Percentiles rank a stretch among this genome's conserved stretches.
Conservation (phyloP, 2,329 filamentous ascomycete genomes). For the Aciculosporium take region DNA sequence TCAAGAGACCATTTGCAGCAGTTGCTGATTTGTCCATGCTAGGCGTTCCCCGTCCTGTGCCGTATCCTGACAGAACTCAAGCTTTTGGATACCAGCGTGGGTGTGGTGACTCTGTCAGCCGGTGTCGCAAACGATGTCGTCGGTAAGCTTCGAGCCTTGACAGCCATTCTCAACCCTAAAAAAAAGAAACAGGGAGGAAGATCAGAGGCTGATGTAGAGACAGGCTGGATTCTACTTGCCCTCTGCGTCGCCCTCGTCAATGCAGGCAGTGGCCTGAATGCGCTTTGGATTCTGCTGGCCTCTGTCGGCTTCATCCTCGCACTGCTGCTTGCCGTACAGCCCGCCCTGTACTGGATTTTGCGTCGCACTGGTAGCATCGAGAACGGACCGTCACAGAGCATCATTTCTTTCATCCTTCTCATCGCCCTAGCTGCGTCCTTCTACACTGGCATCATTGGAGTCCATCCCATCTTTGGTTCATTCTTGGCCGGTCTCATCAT, state of each 20-base stretch:
- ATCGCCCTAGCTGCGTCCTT: conserved; percentile 67
- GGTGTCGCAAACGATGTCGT: conserved; percentile 78
- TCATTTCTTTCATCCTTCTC: conserved; percentile 70
- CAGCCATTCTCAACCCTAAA: background rate
- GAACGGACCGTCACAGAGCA: conserved; percentile 74
- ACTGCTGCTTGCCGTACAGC: conserved; percentile 57
- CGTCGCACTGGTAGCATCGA: conserved; percentile 62
- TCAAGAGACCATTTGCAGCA: background rate
- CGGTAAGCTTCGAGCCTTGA: conserved; percentile 11
- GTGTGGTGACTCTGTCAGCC: conserved; percentile 76
- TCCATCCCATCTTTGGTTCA: conserved; percentile 88
- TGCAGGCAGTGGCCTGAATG: conserved; percentile 65
- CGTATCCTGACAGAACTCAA: conserved; percentile 88
- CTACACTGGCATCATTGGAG: conserved; percentile 79
- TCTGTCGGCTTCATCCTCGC: conserved; percentile 64
- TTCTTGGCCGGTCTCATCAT: conserved; percentile 84
- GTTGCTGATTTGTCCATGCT: background rate
- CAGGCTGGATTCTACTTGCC: conserved; percentile 71
- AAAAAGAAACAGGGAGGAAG: no score
- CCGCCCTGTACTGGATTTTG: conserved; percentile 60
- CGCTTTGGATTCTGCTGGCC: conserved; percentile 70
- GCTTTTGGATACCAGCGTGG: conserved; percentile 67
- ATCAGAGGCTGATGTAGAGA: background rate
- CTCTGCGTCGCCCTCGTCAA: conserved; percentile 91
- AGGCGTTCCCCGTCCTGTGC: conserved; percentile 75